Evolutionary conservation across 2,329 filamentous ascomycete genomes (phyloP).

Genomic region (Paecilomyces formosus): DNA sequence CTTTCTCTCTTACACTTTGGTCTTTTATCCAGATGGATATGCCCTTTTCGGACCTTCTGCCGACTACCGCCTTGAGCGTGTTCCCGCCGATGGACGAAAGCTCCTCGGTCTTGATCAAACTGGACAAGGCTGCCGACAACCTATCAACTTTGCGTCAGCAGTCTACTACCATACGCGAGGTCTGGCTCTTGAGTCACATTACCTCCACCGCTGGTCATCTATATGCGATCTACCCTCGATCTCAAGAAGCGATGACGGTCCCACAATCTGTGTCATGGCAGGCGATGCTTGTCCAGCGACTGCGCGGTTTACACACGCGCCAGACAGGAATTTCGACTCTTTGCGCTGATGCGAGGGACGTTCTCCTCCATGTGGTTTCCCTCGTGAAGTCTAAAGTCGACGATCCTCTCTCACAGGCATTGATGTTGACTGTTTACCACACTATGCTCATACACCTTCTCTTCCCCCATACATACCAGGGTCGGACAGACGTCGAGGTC

Average conservation of each 20-base stretch:
- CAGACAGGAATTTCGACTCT: slow-evolving; percentile 5
- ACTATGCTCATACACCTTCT: slow-evolving; percentile 10
- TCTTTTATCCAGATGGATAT: slow-evolving; percentile 28
- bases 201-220: slow-evolving; percentile 11
- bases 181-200: slow-evolving; percentile 13
- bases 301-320: slow-evolving; percentile 2
- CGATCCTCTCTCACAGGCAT: slow-evolving; percentile 4
- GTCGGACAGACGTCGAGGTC: neutral
- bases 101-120: slow-evolving; percentile 8
- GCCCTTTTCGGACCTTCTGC: slow-evolving; percentile 10
- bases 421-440: slow-evolving; percentile 8
- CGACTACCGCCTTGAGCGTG: slow-evolving; percentile 4
- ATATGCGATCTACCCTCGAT: slow-evolving; percentile 9
- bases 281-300: slow-evolving; percentile 5
- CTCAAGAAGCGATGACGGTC: neutral
- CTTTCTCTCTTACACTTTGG: slow-evolving; percentile 34
- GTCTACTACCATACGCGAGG: slow-evolving; percentile 8
- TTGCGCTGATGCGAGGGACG: slow-evolving; percentile 7
- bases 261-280: slow-evolving; percentile 5
- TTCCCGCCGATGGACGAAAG: slow-evolving; percentile 14
- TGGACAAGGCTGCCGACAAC: slow-evolving; percentile 12
- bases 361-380: slow-evolving; percentile 5
- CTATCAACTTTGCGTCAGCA: slow-evolving; percentile 11
- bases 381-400: slow-evolving; percentile 3
- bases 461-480: slow-evolving; percentile 5